Base-by-base conservation (phyloP, 495 filamentous ascomycete species). In the Podospora fimiseda region DNA sequence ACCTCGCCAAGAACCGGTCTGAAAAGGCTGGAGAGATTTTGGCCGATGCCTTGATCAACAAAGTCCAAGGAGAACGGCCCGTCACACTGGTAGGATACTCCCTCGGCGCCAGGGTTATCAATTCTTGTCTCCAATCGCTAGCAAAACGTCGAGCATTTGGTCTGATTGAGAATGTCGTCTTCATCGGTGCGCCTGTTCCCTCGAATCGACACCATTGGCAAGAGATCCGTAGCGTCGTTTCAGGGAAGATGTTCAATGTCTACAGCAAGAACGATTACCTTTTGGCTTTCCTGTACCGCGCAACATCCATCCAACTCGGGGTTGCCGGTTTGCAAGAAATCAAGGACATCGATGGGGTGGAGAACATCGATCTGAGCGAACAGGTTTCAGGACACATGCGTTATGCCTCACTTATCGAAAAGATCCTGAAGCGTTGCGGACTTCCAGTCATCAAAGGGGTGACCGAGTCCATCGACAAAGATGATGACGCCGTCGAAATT, bases 41-140 rank as follows among this genome's bases (percentile, higher is more conserved):
- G 0, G 90, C 90, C 0, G 88, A 96, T 62, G 89, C 88, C 0
- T 62, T 96, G 38, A 86, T 91, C 51, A 90, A 88, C 60, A 84
- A 83, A 46, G 88, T 85, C 0, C 90, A 94, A 60, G 90, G 90
- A 2, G 86, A 94, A 60, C 77, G 90, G 8, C 86, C 90, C 0
- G 87, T 96, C 0, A 95, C 87, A 0, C 68, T 96, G 1, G 72
- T 95, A 14, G 90, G 90, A 2, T 95, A 90, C 65, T 92, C 87
- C 0, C 72, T 96, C 0, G 90, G 90, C 2, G 90, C 90, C 1
- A 75, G 89, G 7, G 84, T 92, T 6, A 88, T 95, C 48, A 92
- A 85, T 60, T 76, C 80, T 1, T 95, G 90, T 56, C 73, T 95
- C 2, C 74, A 79, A 22, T 75, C 61, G 3, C 76, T 96, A 2